Conservation (phyloP, 768 basidiomycete genomes). For the Chlorophyllum brunneum region DNA sequence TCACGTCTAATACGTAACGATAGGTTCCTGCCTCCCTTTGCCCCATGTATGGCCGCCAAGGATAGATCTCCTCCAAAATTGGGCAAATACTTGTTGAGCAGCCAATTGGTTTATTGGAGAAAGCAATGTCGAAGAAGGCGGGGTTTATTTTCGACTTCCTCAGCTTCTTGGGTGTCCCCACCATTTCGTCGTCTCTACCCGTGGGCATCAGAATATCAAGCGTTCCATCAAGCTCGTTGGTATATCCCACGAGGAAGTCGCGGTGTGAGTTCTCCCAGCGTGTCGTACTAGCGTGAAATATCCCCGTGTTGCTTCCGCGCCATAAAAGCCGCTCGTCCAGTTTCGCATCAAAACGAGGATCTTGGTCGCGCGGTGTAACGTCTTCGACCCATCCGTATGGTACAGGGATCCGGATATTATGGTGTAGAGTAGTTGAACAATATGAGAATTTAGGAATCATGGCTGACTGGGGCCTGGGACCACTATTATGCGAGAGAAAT, state of each 20-base stretch:
- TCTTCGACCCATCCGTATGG: conserved; percentile 47
- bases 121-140: conserved; percentile 58
- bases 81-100: conserved; percentile 42
- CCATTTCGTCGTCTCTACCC: conserved; percentile 19
- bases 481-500: conserved; percentile 43
- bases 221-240: conserved; percentile 40
- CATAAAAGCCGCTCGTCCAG: conserved; percentile 58
- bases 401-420: conserved; percentile 49
- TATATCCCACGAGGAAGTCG: conserved; percentile 37
- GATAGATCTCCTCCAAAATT: conserved; percentile 41
- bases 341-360: conserved; percentile 66
- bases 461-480: conserved; percentile 37
- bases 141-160: conserved; percentile 42
- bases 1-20: conserved; percentile 58
- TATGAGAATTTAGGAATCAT: conserved; percentile 52
- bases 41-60: conserved; percentile 43
- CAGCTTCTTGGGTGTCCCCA: conserved; percentile 31
- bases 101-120: conserved; percentile 39
- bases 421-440: conserved; percentile 47
- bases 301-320: conserved; percentile 76
- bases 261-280: conserved; percentile 53
- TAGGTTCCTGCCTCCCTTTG: conserved; percentile 49
- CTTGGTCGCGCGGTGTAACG: conserved; percentile 36
- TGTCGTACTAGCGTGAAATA: conserved; percentile 32
- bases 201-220: conserved; percentile 34